These are phyloP conservation scores for Curvularia eragrostidis DNA, from an alignment of 2,329 filamentous ascomycete genomes.

Conservation along the genomic window DNA sequence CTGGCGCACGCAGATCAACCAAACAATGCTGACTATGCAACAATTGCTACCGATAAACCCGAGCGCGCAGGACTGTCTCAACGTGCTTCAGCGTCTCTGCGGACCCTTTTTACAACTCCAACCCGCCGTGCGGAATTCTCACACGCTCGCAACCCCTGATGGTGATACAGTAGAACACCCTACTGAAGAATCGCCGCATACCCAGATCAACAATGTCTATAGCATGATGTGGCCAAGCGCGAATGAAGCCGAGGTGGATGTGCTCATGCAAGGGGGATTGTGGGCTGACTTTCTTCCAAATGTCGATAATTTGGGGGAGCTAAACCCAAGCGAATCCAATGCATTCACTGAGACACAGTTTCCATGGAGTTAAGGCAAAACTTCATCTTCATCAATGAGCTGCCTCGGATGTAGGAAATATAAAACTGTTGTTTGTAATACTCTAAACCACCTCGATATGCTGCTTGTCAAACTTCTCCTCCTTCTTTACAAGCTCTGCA, in stretches of 20 bases:
- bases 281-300: slow-evolving; percentile 22
- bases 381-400: no score
- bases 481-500: not conserved
- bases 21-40: slow-evolving; percentile 48
- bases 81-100: slow-evolving; percentile 53
- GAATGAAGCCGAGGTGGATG: slow-evolving; percentile 22
- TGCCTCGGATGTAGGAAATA: not conserved
- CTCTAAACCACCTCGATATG: not conserved
- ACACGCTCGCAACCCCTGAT: slow-evolving; percentile 9
- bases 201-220: slow-evolving; percentile 26
- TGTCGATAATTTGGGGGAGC: not conserved
- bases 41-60: slow-evolving; percentile 51
- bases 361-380: not conserved
- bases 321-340: not conserved
- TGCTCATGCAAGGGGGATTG: slow-evolving; percentile 26
- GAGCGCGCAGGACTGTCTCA: slow-evolving; percentile 53
- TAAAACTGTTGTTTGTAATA: not conserved
- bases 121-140: slow-evolving; percentile 4
- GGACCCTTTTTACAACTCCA: slow-evolving; percentile 30
- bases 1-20: slow-evolving; percentile 54
- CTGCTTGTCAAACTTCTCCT: slow-evolving; percentile 1
- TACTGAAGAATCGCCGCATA: slow-evolving; percentile 24
- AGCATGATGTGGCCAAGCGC: slow-evolving; percentile 29
- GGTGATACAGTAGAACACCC: slow-evolving; percentile 11
- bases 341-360: not conserved